These are phyloP conservation scores for Naegleria lovaniensis DNA, from an alignment of 208 protist species.

Conservation along the genomic window DNA sequence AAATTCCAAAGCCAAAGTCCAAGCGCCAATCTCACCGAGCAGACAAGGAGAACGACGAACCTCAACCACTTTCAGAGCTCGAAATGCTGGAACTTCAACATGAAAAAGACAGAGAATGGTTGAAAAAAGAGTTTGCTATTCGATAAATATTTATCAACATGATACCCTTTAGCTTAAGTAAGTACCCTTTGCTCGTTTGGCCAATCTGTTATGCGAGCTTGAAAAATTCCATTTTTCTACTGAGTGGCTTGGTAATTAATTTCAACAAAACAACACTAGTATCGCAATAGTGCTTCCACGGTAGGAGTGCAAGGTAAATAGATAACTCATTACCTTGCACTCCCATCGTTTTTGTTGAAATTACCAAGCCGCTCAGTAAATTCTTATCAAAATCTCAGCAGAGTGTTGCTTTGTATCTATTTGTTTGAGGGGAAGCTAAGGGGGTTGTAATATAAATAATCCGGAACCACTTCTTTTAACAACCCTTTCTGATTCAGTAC, in stretches of 20 bases:
- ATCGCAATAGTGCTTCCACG: too few species aligned
- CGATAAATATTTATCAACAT: background rate
- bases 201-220: too few species aligned
- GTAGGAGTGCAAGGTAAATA: too few species aligned
- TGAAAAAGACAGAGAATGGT: slow-evolving; percentile 13
- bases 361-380: too few species aligned
- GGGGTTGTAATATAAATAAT: background rate
- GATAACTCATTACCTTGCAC: too few species aligned
- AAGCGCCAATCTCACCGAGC: background rate
- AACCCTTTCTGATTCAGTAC: background rate
- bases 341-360: too few species aligned
- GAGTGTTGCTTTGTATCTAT: background rate
- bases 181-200: too few species aligned
- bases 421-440: background rate
- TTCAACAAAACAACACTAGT: too few species aligned
- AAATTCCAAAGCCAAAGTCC: background rate
- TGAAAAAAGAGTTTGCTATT: background rate
- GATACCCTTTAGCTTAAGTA: too few species aligned
- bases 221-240: too few species aligned
- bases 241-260: too few species aligned
- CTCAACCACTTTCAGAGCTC: background rate
- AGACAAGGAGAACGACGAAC: background rate
- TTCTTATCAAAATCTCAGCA: too few species aligned
- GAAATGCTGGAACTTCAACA: slow-evolving; percentile 15
- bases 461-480: background rate